These are phyloP conservation scores for Saccharomyces hybrid DNA, from an alignment of 1,139 yeast species.

Conservation along the genomic window DNA sequence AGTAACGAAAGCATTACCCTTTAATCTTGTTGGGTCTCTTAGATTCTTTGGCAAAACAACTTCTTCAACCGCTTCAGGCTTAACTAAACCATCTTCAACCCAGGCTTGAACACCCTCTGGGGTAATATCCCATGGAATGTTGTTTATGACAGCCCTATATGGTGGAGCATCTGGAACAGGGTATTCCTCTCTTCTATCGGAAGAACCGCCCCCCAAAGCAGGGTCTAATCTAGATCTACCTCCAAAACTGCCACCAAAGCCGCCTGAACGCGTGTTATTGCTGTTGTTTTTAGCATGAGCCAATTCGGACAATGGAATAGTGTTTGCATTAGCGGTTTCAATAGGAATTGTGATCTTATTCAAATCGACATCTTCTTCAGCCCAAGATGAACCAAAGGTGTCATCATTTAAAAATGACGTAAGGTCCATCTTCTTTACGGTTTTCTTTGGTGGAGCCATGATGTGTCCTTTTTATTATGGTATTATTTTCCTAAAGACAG, in stretches of 20 bases:
- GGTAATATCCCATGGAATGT: constrained; percentile 75
- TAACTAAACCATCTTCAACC: constrained; percentile 58
- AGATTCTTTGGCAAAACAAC: constrained; percentile 61
- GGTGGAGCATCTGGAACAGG: constrained; percentile 93
- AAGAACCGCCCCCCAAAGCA: constrained; percentile 33
- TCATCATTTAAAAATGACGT: constrained; percentile 49
- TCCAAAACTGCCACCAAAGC: constrained; percentile 13
- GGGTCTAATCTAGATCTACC: constrained; percentile 34
- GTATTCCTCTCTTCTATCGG: constrained; percentile 48
- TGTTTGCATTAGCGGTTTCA: constrained; percentile 24
- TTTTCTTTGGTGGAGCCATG: constrained; percentile 49
- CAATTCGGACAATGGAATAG: constrained; percentile 28
- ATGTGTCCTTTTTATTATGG: not conserved
- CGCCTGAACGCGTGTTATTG: constrained; percentile 6
- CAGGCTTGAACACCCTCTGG: constrained; percentile 62
- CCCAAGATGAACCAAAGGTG: constrained; percentile 60
- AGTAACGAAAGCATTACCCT: constrained; percentile 85
- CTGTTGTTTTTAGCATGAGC: constrained; percentile 15
- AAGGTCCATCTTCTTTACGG: constrained; percentile 45
- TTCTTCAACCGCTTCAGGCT: constrained; percentile 47
- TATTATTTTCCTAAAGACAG: not conserved
- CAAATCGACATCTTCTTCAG: constrained; percentile 67
- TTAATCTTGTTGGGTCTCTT: constrained; percentile 52
- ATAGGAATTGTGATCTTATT: constrained; percentile 53
- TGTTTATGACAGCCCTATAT: constrained; percentile 77